Evolutionary conservation across 148 eudicot genomes (phyloP).

Genomic region (Cornus controversa): DNA sequence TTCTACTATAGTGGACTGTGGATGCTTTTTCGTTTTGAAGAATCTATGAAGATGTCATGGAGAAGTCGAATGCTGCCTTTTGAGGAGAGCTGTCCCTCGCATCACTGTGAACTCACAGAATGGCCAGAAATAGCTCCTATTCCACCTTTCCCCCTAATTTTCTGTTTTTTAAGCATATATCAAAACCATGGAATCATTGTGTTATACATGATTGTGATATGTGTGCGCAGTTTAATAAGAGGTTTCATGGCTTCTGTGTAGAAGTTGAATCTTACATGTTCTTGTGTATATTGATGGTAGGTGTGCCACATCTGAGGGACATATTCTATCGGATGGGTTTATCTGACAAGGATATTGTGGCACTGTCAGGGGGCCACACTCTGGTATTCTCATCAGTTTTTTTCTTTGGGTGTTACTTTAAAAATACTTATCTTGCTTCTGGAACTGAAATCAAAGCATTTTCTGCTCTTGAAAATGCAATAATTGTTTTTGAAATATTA

Average conservation of each 20-base stretch:
- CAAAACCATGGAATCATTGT: no score
- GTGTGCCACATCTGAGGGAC: slow-evolving; percentile 73
- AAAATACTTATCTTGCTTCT: background rate
- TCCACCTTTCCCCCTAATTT: no score
- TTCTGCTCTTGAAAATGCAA: slow-evolving; percentile 1
- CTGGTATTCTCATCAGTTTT: slow-evolving; percentile 13
- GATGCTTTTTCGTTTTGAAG: no score
- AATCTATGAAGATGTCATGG: no score
- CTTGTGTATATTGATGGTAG: slow-evolving; percentile 13
- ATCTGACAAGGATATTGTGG: slow-evolving; percentile 39
- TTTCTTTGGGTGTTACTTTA: background rate
- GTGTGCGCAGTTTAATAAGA: background rate
- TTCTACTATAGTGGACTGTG: no score
- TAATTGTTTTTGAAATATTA: slow-evolving; percentile 8
- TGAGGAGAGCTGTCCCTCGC: no score
- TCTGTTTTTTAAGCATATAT: no score
- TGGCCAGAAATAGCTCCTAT: no score
- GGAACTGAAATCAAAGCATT: background rate
- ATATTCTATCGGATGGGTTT: slow-evolving; percentile 71
- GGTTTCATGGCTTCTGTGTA: background rate
- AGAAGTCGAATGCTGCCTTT: no score
- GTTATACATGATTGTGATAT: background rate
- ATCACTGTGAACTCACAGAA: no score
- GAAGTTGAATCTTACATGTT: slow-evolving; percentile 15
- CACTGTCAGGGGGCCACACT: slow-evolving; percentile 34